Base-by-base conservation (phyloP, 163 green algal genomes). In the Trebouxia gelatinosa region DNA sequence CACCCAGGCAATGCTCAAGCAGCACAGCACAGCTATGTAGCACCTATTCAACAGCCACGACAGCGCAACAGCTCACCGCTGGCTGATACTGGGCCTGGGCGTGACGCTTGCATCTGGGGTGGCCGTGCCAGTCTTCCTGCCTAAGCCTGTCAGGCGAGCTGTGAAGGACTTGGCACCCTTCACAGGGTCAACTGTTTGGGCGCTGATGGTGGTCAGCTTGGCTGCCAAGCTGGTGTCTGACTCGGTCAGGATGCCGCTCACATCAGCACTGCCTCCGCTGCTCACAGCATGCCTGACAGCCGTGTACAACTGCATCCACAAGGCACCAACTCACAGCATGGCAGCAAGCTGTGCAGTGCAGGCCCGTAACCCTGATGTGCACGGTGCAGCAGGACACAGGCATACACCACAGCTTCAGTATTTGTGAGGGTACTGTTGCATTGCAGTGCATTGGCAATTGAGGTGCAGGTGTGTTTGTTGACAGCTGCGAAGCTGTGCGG, bases 261-360 rank as follows among this genome's bases (percentile, higher is more conserved):
- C 38, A n/a, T 80, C 37, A 40, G 71, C 46, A 13, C 66, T 57
- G 29, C 71, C 71, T 28, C 74, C 74, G 46, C 48, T 77, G 59
- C 48, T 68, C 43, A 83, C 40, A n/a, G 80, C 29, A 34, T 43
- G 50, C 7, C 48, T 61, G 28, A 77, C 26, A 5, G 79, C 79
- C 37, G 78, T 16, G 51, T 83, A 83, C 70, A 82, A 28, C 78
- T 79, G 75, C 59, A 29, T 19, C 2, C 13, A 72, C 39, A 13
- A 23, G 23, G n/a, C 62, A 71, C 11, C 11, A 71, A 9, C 16
- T 16, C 28, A 40, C 6, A 43, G 6, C n/a, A n/a, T n/a, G n/a
- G n/a, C n/a, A n/a, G n/a, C n/a, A n/a, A n/a, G n/a, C n/a, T n/a
- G n/a, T n/a, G n/a, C n/a, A n/a, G n/a, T n/a, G n/a, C n/a, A n/a